These are phyloP conservation scores for Chlamydomonas reinhardtii DNA, from an alignment of 163 green algal species.

Conservation along the genomic window DNA sequence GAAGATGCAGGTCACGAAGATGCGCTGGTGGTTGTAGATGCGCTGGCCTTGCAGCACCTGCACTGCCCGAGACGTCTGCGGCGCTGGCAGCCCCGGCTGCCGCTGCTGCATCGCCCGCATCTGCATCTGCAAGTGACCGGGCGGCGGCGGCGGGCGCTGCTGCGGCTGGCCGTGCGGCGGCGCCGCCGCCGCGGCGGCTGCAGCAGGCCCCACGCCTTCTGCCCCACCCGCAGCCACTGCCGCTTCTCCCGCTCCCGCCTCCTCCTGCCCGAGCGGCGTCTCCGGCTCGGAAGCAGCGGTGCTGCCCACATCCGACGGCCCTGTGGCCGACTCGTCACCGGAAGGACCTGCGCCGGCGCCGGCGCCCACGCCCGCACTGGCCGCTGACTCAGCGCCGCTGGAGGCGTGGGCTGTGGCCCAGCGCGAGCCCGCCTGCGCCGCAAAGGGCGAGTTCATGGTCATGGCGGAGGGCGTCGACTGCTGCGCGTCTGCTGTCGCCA, in stretches of 20 bases:
- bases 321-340: no score
- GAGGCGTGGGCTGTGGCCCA: not conserved
- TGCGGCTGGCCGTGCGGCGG: not conserved
- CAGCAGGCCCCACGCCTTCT: no score
- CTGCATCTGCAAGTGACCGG: not conserved
- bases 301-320: no score
- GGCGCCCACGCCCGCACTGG: not conserved
- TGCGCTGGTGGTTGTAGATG: conserved; percentile 66
- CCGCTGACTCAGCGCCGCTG: not conserved
- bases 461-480: not conserved
- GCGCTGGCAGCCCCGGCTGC: not conserved
- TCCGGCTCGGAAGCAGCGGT: no score
- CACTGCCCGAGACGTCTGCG: not conserved
- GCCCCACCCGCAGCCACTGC: no score
- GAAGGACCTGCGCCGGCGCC: no score
- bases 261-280: no score
- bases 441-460: conserved; percentile 16
- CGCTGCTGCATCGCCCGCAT: conserved; percentile 10
- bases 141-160: not conserved
- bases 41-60: conserved; percentile 43
- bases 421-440: not conserved
- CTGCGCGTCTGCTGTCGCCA: no score
- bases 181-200: not conserved
- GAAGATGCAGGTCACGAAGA: conserved; percentile 66
- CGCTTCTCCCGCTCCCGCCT: no score